Base-by-base conservation (phyloP, 2,329 filamentous ascomycete genomes). In the Plectosphaerella plurivora region DNA sequence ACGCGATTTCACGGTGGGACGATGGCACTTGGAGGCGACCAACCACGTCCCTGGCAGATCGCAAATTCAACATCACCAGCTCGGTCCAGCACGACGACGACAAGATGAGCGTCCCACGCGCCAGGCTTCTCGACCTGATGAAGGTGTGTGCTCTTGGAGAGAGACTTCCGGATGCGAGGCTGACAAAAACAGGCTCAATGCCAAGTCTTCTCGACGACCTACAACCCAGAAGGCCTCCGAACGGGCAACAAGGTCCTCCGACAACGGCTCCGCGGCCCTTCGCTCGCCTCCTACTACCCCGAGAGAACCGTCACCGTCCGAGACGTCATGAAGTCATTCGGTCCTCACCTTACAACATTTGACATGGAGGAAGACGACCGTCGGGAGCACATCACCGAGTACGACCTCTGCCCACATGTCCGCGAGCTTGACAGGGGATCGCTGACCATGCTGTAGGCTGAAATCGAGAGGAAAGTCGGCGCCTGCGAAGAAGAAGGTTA, bases 231-330 rank as follows among this genome's bases (percentile, higher is more conserved):
- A 51, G 77, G 85, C 60, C 70, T 88, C 56, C 89, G 94, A 56
- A 83, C 90, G 61, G 94, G 94, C 65, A 97, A 94, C 75, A 96
- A 94, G 72, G 79, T 99, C 68, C 79, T 99, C 55, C 89, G 92
- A 65, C 89, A 97, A 70, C 85, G 92, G 65, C 77, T 97, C 57
- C 84, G 82, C 65, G 94, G 94, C n/a, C 89, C 91, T 28, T 75
- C 88, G 0, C 73, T 97, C 58, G 88, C 86, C 39, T 80, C 89
- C 53, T 99, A 97, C 78, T 99, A 99, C 68, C 94, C 94, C 2
- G 84, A 86, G 59, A 87, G 77, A 58, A 75, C 87, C 15, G 83
- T 83, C 22, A 86, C 86, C 0, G 81, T 95, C 56, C 80, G 82
- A 60, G 89, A 95, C 59, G 70, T 96, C 55, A 84, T 87, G 66